phyloP scores from a whole-genome alignment of 257 asterid species.

The Knoxia roxburghii region DNA sequence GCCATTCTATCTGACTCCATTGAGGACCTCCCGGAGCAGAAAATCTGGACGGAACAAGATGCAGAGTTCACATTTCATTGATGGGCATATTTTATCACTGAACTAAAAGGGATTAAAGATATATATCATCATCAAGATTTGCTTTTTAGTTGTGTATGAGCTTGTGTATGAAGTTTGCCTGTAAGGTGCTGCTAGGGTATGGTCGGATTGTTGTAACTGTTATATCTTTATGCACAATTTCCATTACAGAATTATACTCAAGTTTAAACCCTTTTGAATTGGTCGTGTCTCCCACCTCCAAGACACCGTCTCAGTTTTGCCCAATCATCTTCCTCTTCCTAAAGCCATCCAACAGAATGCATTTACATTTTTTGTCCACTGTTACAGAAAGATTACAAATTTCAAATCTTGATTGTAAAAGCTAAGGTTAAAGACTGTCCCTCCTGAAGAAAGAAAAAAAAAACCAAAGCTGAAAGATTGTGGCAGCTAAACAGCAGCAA shows the following conservation, averaged over 20 bases:
- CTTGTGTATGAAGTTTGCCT: conserved; percentile 24
- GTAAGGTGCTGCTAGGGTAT: not conserved
- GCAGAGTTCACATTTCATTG: conserved; percentile 31
- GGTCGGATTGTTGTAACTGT: conserved; percentile 8
- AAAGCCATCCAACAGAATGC: too few species aligned
- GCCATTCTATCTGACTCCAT: conserved; percentile 78
- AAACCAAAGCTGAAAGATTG: too few species aligned
- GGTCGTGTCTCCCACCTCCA: not conserved
- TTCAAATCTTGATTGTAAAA: too few species aligned
- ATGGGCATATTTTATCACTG: conserved; percentile 36
- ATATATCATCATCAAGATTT: conserved; percentile 19
- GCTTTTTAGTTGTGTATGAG: conserved; percentile 19
- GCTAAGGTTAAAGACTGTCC: too few species aligned
- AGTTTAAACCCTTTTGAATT: not conserved
- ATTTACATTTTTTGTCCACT: too few species aligned
- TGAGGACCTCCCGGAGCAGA: conserved; percentile 54
- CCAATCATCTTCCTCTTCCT: too few species aligned
- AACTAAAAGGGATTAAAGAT: too few species aligned
- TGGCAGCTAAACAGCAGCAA: too few species aligned
- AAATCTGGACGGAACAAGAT: conserved; percentile 43
- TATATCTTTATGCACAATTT: conserved; percentile 3
- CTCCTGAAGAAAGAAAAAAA: too few species aligned
- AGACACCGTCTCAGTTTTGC: too few species aligned
- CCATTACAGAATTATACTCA: conserved; percentile 12
- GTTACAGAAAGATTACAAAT: too few species aligned